These are phyloP conservation scores for Candida xyloterini DNA, from an alignment of 805 yeast species.

Conservation along the genomic window DNA sequence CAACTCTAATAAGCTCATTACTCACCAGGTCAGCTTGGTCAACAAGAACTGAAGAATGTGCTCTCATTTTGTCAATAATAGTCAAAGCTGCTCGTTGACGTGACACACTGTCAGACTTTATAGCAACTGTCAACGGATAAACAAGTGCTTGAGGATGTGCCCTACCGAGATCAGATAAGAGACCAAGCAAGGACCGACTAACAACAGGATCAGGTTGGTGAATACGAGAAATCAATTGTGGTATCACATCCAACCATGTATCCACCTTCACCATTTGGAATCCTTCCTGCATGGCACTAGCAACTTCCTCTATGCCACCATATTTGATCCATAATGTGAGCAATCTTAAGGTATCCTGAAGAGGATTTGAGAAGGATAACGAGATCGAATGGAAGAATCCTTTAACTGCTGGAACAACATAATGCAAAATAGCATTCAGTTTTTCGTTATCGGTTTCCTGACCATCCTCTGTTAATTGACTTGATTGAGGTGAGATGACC, in stretches of 20 bases:
- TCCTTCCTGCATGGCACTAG: constrained; percentile 87
- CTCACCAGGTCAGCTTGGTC: constrained; percentile 94
- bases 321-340: constrained; percentile 93
- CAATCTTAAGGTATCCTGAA: constrained; percentile 88
- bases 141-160: constrained; percentile 97
- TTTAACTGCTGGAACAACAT: constrained; percentile 92
- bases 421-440: constrained; percentile 67
- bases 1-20: constrained; percentile 87
- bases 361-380: constrained; percentile 76
- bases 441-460: constrained; percentile 30
- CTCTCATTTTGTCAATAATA: constrained; percentile 87
- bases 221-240: constrained; percentile 92
- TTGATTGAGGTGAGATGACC: constrained; percentile 64
- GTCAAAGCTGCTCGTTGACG: constrained; percentile 90
- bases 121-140: constrained; percentile 93
- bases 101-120: constrained; percentile 85
- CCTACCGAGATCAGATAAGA: constrained; percentile 83
- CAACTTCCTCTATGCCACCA: constrained; percentile 91
- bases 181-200: constrained; percentile 71
- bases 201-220: constrained; percentile 92
- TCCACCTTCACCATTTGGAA: constrained; percentile 85
- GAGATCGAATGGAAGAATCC: constrained; percentile 96
- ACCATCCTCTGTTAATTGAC: constrained; percentile 18
- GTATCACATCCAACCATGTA: constrained; percentile 92
- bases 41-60: constrained; percentile 79